Percentiles rank a stretch among this genome's conserved stretches.
Evolutionary conservation across 805 yeast genomes (phyloP).

Genomic region (Metschnikowia arizonensis): DNA sequence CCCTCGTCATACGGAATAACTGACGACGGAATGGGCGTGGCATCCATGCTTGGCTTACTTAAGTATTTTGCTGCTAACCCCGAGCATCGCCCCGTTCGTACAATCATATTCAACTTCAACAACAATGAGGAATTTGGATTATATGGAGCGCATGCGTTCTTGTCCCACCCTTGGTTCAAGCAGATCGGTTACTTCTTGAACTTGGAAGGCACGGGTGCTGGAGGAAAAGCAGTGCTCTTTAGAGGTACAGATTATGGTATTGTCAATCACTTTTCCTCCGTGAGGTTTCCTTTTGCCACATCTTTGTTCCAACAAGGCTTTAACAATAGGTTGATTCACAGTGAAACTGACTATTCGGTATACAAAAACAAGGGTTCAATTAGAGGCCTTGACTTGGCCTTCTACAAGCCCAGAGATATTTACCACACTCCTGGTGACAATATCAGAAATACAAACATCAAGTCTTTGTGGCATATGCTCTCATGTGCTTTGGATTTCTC

Average conservation of each 20-base stretch:
- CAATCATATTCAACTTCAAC: slow-evolving; percentile 79
- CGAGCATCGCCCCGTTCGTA: slow-evolving; percentile 57
- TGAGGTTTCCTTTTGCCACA: slow-evolving; percentile 67
- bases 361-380: slow-evolving; percentile 59
- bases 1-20: slow-evolving; percentile 86
- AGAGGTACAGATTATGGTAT: slow-evolving; percentile 79
- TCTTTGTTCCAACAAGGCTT: slow-evolving; percentile 85
- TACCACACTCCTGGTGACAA: slow-evolving; percentile 79
- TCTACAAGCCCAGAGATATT: slow-evolving; percentile 75
- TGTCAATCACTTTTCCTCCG: slow-evolving; percentile 52
- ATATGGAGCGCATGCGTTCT: slow-evolving; percentile 72
- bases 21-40: slow-evolving; percentile 89
- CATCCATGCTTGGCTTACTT: slow-evolving; percentile 69
- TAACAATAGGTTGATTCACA: slow-evolving; percentile 60
- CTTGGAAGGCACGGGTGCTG: slow-evolving; percentile 91
- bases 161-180: slow-evolving; percentile 67
- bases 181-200: slow-evolving; percentile 65
- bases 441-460: slow-evolving; percentile 57
- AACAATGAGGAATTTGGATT: slow-evolving; percentile 88
- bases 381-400: slow-evolving; percentile 87
- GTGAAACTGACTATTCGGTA: slow-evolving; percentile 83
- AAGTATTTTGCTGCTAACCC: slow-evolving; percentile 35
- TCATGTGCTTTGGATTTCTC: slow-evolving; percentile 63
- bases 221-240: slow-evolving; percentile 77
- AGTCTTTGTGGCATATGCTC: slow-evolving; percentile 83